phyloP scores from a whole-genome alignment of 306 rosid species.

The Prunus padus region DNA sequence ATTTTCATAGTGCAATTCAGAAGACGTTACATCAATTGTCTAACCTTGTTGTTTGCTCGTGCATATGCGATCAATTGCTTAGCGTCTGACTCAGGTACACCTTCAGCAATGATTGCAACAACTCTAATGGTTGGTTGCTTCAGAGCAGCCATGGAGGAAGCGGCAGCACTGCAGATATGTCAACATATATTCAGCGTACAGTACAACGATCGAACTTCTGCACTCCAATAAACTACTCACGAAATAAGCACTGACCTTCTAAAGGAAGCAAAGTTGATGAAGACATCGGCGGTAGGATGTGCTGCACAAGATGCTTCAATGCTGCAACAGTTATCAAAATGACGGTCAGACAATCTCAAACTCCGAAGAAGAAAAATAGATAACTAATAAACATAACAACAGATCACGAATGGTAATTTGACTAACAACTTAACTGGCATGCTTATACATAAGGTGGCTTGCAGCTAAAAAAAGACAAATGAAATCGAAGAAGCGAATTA shows the following conservation, averaged over 20 bases:
- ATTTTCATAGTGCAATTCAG: slow-evolving; percentile 17
- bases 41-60: slow-evolving; percentile 89
- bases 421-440: neutral
- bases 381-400: neutral
- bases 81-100: slow-evolving; percentile 91
- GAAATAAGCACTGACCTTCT: slow-evolving; percentile 62
- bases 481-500: slow-evolving; percentile 9
- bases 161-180: slow-evolving; percentile 76
- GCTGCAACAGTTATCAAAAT: slow-evolving; percentile 49
- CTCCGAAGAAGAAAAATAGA: slow-evolving; percentile 7
- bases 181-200: slow-evolving; percentile 24
- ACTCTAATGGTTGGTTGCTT: slow-evolving; percentile 96
- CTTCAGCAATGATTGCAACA: slow-evolving; percentile 97
- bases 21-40: slow-evolving; percentile 19
- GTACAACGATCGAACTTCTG: neutral
- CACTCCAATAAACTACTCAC: neutral
- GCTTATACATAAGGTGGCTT: neutral
- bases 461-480: neutral
- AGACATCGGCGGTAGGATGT: slow-evolving; percentile 98
- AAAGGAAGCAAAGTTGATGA: slow-evolving; percentile 94
- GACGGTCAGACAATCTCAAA: slow-evolving; percentile 29
- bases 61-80: slow-evolving; percentile 96
- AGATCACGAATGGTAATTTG: neutral
- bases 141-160: slow-evolving; percentile 87
- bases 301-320: slow-evolving; percentile 93